phyloP scores from a whole-genome alignment of 225 moss, liverwort and hornwort genomes.

The Climacium dendroides region DNA sequence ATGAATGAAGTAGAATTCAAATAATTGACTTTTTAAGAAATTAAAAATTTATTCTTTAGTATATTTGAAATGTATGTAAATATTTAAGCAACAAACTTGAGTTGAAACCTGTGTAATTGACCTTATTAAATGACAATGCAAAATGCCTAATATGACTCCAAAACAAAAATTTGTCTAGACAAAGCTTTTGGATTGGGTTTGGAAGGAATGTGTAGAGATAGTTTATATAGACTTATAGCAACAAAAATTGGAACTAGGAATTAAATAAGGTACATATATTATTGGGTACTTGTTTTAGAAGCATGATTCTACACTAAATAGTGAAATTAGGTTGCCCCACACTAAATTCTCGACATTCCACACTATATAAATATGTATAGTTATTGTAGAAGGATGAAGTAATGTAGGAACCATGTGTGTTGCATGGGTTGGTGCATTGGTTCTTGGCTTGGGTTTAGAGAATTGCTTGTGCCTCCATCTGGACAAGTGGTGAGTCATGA shows the following conservation, averaged over 20 bases:
- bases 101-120: neutral
- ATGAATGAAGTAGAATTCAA: neutral
- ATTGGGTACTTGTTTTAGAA: too few species aligned
- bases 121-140: fast-evolving
- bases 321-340: too few species aligned
- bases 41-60: fast-evolving
- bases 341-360: too few species aligned
- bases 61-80: neutral
- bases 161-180: neutral
- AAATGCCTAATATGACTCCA: neutral
- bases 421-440: too few species aligned
- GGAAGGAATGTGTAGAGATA: neutral
- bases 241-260: neutral
- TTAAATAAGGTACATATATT: neutral
- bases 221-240: neutral
- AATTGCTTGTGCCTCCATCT: too few species aligned
- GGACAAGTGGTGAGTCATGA: too few species aligned
- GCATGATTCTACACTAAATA: too few species aligned
- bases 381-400: too few species aligned
- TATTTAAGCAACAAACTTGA: neutral
- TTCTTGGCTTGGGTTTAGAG: too few species aligned
- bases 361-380: too few species aligned
- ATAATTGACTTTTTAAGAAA: neutral
- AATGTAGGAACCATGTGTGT: too few species aligned
- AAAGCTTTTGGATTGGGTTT: neutral